Percentiles rank a stretch among this genome's conserved stretches.
Evolutionary conservation across 2,329 filamentous ascomycete species (phyloP).

Genomic region (Monosporascus ibericus): DNA sequence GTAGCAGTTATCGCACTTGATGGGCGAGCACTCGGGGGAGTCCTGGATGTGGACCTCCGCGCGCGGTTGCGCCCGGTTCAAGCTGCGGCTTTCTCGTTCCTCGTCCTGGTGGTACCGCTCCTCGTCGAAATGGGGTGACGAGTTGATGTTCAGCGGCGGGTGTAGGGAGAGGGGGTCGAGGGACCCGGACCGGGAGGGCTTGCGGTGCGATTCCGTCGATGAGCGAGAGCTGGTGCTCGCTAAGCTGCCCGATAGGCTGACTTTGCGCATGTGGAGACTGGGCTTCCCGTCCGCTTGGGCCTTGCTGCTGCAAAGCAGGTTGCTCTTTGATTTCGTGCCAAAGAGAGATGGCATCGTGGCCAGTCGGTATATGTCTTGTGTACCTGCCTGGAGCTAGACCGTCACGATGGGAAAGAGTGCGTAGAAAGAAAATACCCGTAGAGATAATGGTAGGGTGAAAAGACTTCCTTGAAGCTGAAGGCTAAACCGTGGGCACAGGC

Average conservation of each 20-base stretch:
- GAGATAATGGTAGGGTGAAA: not conserved
- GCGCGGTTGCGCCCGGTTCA: constrained; percentile 13
- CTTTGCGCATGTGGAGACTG: constrained; percentile 13
- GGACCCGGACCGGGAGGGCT: not conserved
- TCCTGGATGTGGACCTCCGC: constrained; percentile 18
- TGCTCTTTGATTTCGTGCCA: constrained; percentile 22
- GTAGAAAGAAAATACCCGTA: not conserved
- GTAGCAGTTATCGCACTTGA: constrained; percentile 21
- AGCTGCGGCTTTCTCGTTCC: constrained; percentile 19
- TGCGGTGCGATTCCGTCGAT: constrained; percentile 14
- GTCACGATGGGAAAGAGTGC: not conserved
- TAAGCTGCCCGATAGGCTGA: constrained; percentile 14
- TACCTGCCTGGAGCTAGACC: not conserved
- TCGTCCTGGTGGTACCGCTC: constrained; percentile 16
- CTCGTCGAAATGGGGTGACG: constrained; percentile 23
- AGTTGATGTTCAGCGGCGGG: constrained; percentile 24
- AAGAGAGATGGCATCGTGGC: constrained; percentile 19
- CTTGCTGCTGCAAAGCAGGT: constrained; percentile 8
- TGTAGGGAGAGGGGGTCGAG: constrained; percentile 26
- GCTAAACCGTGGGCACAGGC: not conserved
- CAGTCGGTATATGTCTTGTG: not conserved
- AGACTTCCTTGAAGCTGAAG: not conserved
- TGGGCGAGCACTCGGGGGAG: constrained; percentile 18
- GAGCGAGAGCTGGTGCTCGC: constrained; percentile 23
- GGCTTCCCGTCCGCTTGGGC: constrained; percentile 13